Percentiles rank a stretch among this genome's conserved stretches.
Conservation (phyloP, 257 asterid genomes). For the Ajuga chamaepitys region DNA sequence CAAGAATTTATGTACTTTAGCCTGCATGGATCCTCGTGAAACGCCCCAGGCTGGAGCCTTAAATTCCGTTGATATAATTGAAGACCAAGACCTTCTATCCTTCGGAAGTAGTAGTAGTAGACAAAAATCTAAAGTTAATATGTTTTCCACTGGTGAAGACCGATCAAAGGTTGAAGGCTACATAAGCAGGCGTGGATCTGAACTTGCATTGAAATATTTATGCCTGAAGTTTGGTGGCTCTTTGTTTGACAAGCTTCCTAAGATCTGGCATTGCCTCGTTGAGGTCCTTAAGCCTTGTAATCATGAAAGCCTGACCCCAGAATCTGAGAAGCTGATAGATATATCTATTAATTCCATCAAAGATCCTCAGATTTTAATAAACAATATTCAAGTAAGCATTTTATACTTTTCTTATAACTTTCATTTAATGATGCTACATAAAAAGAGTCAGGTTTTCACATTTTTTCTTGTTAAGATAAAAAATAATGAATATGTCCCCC, state of each 20-base stretch:
- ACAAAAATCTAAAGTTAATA: slow-evolving; percentile 62
- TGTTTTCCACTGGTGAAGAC: slow-evolving; percentile 77
- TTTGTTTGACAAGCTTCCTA: slow-evolving; percentile 82
- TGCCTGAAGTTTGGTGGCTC: slow-evolving; percentile 78
- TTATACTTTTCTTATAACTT: no score
- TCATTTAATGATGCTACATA: not conserved
- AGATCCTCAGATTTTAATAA: slow-evolving; percentile 82
- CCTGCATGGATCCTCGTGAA: slow-evolving; percentile 95
- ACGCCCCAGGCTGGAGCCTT: slow-evolving; percentile 90
- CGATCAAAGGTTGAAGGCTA: slow-evolving; percentile 81
- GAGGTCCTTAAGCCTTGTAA: slow-evolving; percentile 86
- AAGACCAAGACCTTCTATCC: slow-evolving; percentile 79
- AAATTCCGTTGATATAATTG: slow-evolving; percentile 78
- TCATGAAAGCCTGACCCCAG: slow-evolving; percentile 47
- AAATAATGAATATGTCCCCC: not conserved
- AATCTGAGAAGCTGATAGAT: slow-evolving; percentile 60
- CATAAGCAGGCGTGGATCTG: slow-evolving; percentile 94
- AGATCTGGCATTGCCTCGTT: slow-evolving; percentile 93
- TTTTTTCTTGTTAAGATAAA: not conserved
- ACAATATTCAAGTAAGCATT: slow-evolving; percentile 80
- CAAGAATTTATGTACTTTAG: slow-evolving; percentile 70
- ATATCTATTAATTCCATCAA: slow-evolving; percentile 54
- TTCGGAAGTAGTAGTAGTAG: slow-evolving; percentile 53
- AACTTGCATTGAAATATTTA: slow-evolving; percentile 80
- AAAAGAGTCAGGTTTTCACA: not conserved